Evolutionary conservation across 257 asterid genomes (phyloP).

Genomic region (Solanum habrochaites): DNA sequence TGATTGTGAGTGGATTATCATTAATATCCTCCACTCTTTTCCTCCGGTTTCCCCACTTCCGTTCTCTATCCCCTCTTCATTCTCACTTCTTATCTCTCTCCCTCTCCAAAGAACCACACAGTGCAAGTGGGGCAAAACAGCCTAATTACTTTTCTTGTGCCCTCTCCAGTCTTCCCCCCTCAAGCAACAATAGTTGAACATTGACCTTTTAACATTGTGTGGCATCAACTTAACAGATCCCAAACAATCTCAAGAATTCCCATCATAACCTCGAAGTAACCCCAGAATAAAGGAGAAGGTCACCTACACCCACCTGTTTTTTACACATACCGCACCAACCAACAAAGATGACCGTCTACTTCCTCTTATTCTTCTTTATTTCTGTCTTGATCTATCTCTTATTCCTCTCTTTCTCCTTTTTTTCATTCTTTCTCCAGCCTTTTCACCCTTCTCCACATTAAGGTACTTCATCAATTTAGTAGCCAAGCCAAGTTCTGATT

Average conservation of each 20-base stretch:
- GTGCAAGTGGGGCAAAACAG: neutral
- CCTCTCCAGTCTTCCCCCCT: neutral
- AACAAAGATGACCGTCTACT: neutral
- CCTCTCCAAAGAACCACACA: neutral
- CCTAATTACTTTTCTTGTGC: neutral
- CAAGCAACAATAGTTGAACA: neutral
- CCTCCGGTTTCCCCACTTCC: neutral
- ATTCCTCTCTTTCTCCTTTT: neutral
- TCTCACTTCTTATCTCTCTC: neutral
- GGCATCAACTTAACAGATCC: neutral
- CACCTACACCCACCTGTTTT: neutral
- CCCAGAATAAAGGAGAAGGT: neutral
- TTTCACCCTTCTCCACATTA: neutral
- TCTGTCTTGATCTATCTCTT: neutral
- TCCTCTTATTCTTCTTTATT: neutral
- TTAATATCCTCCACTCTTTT: neutral
- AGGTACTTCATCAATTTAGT: neutral
- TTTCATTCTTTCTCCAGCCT: neutral
- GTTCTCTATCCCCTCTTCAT: neutral
- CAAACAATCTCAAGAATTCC: neutral
- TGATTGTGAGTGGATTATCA: neutral
- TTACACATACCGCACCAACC: neutral
- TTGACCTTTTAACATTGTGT: neutral
- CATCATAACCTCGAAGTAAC: neutral
- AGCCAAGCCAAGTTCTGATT: neutral